These are phyloP conservation scores for Marasmius tenuissimus DNA, from an alignment of 1,284 basidiomycete genomes.

Conservation along the genomic window DNA sequence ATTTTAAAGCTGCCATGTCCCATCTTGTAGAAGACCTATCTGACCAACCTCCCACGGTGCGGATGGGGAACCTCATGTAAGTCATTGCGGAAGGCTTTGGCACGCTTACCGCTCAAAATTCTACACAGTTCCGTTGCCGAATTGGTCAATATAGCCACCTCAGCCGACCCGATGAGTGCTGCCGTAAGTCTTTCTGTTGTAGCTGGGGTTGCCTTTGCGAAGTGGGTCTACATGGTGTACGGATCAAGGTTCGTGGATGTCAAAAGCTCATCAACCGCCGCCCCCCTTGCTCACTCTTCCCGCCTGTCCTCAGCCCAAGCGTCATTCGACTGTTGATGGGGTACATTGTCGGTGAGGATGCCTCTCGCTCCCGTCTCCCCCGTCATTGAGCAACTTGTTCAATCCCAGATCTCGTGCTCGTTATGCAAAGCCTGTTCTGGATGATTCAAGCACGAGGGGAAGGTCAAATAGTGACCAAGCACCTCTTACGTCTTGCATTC, in stretches of 20 bases:
- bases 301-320: neutral
- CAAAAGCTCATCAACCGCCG: no score
- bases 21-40: constrained; percentile 15
- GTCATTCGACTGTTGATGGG: constrained; percentile 14
- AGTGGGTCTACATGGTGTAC: no score
- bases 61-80: constrained; percentile 15
- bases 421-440: constrained; percentile 20
- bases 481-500: constrained; percentile 11
- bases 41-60: neutral
- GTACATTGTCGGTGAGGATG: constrained; percentile 16
- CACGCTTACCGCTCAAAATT: no score
- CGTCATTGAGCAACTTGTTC: neutral
- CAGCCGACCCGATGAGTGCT: no score
- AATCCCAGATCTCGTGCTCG: constrained; percentile 14
- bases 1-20: constrained; percentile 22
- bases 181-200: no score
- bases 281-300: no score
- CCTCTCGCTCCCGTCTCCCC: neutral
- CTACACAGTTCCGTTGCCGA: no score
- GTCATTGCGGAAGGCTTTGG: neutral
- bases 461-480: constrained; percentile 1
- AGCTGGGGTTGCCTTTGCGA: no score
- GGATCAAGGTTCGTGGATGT: no score
- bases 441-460: constrained; percentile 10
- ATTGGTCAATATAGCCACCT: no score